Evolutionary conservation across 2,329 filamentous ascomycete species (phyloP).

Genomic region (Tolypocladium ophioglossoides): DNA sequence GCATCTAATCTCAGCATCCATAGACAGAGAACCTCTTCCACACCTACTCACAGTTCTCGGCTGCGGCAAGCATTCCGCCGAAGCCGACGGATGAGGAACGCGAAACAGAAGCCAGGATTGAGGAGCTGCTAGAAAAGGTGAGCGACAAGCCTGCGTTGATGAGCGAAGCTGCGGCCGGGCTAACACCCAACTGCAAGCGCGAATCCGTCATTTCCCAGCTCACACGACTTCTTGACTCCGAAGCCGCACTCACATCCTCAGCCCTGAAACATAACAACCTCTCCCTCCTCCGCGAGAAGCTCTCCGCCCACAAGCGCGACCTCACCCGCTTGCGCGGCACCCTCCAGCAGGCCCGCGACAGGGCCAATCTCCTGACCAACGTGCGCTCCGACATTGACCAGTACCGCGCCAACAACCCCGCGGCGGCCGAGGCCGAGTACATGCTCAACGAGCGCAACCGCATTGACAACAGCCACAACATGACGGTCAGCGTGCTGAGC

Average conservation of each 20-base stretch:
- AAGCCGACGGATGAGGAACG: slow-evolving; percentile 81
- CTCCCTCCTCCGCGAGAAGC: slow-evolving; percentile 79
- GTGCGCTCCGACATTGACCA: slow-evolving; percentile 87
- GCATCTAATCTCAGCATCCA: not conserved
- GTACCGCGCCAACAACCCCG: slow-evolving; percentile 74
- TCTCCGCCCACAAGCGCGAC: slow-evolving; percentile 77
- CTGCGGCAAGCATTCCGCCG: slow-evolving; percentile 64
- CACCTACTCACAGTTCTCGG: slow-evolving; percentile 83
- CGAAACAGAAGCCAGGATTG: slow-evolving; percentile 67
- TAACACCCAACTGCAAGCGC: slow-evolving; percentile 43
- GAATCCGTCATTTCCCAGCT: slow-evolving; percentile 75
- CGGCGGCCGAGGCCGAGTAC: slow-evolving; percentile 82
- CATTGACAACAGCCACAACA: slow-evolving; percentile 80
- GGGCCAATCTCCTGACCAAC: slow-evolving; percentile 80
- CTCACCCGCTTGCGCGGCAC: slow-evolving; percentile 62
- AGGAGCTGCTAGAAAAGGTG: slow-evolving; percentile 72
- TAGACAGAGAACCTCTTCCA: slow-evolving; percentile 80
- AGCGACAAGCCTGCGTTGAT: not conserved
- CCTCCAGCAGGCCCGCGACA: slow-evolving; percentile 69
- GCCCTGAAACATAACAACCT: slow-evolving; percentile 97
- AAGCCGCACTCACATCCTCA: slow-evolving; percentile 75
- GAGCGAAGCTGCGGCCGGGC: slow-evolving; percentile 4
- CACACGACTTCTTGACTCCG: slow-evolving; percentile 81
- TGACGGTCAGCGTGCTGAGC: slow-evolving; percentile 82
- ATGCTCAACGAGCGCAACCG: slow-evolving; percentile 84